A percentile compares a stretch with the other conserved stretches of the same genome.
phyloP scores from a whole-genome alignment of 2,329 filamentous ascomycete genomes.

The Hypoxylon sp. region DNA sequence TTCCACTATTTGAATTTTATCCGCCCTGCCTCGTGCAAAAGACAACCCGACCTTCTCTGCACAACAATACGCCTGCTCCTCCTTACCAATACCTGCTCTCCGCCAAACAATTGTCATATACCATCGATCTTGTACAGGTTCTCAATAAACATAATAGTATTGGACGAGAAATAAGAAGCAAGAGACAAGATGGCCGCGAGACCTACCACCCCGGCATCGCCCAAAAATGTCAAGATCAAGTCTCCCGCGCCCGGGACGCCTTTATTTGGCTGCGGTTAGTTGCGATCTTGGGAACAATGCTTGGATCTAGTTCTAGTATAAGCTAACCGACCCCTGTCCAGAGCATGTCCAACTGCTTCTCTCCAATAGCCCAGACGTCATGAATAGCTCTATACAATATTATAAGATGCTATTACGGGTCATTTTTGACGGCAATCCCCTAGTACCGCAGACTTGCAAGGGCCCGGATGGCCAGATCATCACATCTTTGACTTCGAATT shows the following conservation, averaged over 20 bases:
- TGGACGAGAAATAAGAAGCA: constrained; percentile 1
- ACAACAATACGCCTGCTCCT: constrained; percentile 4
- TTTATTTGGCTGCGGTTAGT: constrained; percentile 73
- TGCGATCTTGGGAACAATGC: background rate
- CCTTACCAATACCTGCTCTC: background rate
- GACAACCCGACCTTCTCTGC: constrained; percentile 3
- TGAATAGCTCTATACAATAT: constrained; percentile 75
- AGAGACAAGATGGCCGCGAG: constrained; percentile 48
- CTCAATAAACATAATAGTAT: constrained; percentile 4
- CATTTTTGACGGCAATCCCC: constrained; percentile 75
- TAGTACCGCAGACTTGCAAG: constrained; percentile 74
- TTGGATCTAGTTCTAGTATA: constrained; percentile 9
- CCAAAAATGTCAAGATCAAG: constrained; percentile 70
- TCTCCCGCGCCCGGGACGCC: constrained; percentile 68
- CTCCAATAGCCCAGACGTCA: constrained; percentile 69
- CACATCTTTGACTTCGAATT: constrained; percentile 74
- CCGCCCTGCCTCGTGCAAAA: background rate
- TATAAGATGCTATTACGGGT: constrained; percentile 78
- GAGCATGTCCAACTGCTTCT: constrained; percentile 80
- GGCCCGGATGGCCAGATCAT: constrained; percentile 66
- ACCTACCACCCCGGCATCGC: constrained; percentile 51
- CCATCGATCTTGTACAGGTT: background rate
- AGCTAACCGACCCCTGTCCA: constrained; percentile 54
- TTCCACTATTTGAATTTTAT: background rate
- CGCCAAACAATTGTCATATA: constrained; percentile 13